Base-by-base conservation (phyloP, 768 basidiomycete genomes). In the Collybia sordida region DNA sequence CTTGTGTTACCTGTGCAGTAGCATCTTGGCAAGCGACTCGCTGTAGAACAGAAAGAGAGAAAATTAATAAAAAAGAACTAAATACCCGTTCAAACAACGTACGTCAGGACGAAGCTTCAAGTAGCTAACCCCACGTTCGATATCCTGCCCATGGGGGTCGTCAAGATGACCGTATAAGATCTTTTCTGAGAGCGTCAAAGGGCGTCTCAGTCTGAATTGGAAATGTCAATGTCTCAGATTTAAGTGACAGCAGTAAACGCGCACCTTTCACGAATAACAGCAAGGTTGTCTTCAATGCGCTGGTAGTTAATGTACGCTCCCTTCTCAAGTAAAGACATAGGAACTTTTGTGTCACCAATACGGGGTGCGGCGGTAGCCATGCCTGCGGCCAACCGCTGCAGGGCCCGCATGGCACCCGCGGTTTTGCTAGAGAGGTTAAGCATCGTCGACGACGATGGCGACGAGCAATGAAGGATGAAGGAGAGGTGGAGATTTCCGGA, bases 51-150 rank as follows among this genome's bases (percentile, higher is more conserved):
- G 47, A 34, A 27, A 47, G 36, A 52, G 53, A 49, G 34, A 9
- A 47, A 42, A 41, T 47, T 28, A 51, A 36, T 27, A 24, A 51
- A 39, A 24, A 51, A 39, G 19, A 15, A 38, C 25, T 15, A 48
- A 41, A 41, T 15, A 35, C 34, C 22, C 4, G 17, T 42, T 27
- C 57, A 50, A 40, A 49, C 19, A 15, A 83, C 93, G 60, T 65
- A 96, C 96, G 74, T 98, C 97, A 34, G 97, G 96, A 57, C 97
- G 86, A 39, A 99, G 87, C 75, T 93, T 98, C 71, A 99, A 85
- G 77, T 99, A 98, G 66, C 92, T 95, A 47, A 79, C 80, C 49
- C 97, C 97, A 44, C 96, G 89, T 51, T 82, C 81, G 64, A 99
- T 90, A 63, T 95, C 91, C 69, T 94, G 92, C 62, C 85, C 81